These are phyloP conservation scores for Globisporangium paddicum DNA, from an alignment of 352 stramenopile species.

Conservation along the genomic window DNA sequence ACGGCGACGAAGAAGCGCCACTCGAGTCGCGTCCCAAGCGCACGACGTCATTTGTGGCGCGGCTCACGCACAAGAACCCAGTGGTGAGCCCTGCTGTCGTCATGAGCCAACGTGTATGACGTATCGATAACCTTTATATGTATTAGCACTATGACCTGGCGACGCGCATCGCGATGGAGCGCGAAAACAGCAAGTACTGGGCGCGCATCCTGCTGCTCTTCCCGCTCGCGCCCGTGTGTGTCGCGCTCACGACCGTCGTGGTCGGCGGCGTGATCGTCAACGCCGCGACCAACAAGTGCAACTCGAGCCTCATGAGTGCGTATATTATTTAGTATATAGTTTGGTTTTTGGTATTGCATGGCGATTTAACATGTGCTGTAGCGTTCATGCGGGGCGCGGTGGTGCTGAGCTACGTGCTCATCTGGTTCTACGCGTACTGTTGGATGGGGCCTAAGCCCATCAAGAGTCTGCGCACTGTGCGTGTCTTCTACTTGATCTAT, in stretches of 20 bases:
- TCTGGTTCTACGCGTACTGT: conserved; percentile 68
- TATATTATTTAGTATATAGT: too few relatives aligned
- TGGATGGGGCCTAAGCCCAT: conserved; percentile 64
- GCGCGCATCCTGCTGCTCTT: conserved; percentile 58
- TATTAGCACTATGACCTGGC: conserved; percentile 41
- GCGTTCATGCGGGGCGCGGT: conserved; percentile 65
- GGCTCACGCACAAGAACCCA: conserved; percentile 40
- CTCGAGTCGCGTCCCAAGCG: conserved; percentile 62
- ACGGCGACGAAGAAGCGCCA: conserved; percentile 10
- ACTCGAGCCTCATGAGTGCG: conserved; percentile 59
- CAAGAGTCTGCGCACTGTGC: conserved; percentile 45
- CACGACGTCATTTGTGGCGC: conserved; percentile 49
- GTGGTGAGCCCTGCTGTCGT: conserved; percentile 14
- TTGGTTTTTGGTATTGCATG: too few relatives aligned
- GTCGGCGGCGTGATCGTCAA: conserved; percentile 72
- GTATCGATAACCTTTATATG: too few relatives aligned
- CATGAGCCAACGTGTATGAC: not conserved
- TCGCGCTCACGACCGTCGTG: conserved; percentile 55
- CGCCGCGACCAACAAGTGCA: conserved; percentile 58
- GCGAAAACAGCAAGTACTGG: conserved; percentile 73
- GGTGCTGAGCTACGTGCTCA: conserved; percentile 54
- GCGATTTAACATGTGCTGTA: conserved; percentile 10
- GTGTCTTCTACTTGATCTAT: conserved; percentile 61
- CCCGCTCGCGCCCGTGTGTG: conserved; percentile 49
- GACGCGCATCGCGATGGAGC: conserved; percentile 43